Evolutionary conservation across 352 stramenopile species (phyloP).

Genomic region (Thraustochytrium sp.): DNA sequence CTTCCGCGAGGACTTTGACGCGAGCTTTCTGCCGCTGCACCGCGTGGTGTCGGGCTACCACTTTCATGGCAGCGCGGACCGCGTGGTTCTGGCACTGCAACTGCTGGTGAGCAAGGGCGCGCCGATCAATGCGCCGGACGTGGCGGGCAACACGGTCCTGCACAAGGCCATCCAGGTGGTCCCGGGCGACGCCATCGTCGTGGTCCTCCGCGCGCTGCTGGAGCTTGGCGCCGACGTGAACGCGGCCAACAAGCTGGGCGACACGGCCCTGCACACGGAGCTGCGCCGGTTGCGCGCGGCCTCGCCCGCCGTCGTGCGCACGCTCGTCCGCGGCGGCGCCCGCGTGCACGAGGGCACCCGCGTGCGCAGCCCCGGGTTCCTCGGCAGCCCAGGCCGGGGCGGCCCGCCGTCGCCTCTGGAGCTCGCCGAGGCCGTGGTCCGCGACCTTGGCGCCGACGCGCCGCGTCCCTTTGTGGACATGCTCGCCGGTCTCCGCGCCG

Average conservation of each 20-base stretch:
- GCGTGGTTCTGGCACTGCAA: constrained; percentile 31
- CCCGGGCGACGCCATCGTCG: background rate
- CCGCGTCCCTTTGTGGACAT: background rate
- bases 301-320: background rate
- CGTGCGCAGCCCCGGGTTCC: background rate
- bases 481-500: no score
- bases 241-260: constrained; percentile 40
- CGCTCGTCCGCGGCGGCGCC: background rate
- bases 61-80: constrained; percentile 45
- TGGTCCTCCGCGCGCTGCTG: constrained; percentile 30
- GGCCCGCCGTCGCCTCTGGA: background rate
- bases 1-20: constrained; percentile 6
- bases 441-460: background rate
- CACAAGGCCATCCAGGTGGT: constrained; percentile 49
- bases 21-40: constrained; percentile 42
- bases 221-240: background rate
- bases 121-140: constrained; percentile 38
- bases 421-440: background rate
- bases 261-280: constrained; percentile 46
- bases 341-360: no score
- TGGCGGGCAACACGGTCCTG: constrained; percentile 47
- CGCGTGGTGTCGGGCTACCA: constrained; percentile 46
- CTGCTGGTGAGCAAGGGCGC: constrained; percentile 25
- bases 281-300: background rate
- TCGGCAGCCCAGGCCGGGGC: background rate